These are phyloP conservation scores for Metschnikowia amazonensis DNA, from an alignment of 805 yeast genomes.

Conservation along the genomic window DNA sequence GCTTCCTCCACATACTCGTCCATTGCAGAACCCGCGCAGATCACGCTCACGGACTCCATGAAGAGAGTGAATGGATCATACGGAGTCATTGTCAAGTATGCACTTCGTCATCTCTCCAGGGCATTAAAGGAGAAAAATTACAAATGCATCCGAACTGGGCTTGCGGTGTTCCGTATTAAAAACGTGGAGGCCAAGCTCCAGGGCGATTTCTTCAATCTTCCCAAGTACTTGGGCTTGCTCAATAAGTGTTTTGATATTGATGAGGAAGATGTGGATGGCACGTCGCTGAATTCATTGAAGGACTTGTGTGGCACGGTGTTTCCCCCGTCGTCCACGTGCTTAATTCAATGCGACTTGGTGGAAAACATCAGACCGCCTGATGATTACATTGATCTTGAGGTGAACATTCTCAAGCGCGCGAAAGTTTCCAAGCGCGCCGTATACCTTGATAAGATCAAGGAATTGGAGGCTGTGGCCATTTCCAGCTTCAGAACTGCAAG, in stretches of 20 bases:
- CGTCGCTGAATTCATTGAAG: slow-evolving; percentile 52
- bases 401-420: slow-evolving; percentile 57
- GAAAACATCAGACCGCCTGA: slow-evolving; percentile 61
- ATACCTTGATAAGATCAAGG: slow-evolving; percentile 38
- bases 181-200: slow-evolving; percentile 56
- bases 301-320: slow-evolving; percentile 26
- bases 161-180: slow-evolving; percentile 53
- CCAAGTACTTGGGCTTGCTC: slow-evolving; percentile 45
- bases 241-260: slow-evolving; percentile 55
- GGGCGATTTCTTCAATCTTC: slow-evolving; percentile 52
- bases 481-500: slow-evolving; percentile 24
- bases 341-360: slow-evolving; percentile 43
- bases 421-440: slow-evolving; percentile 53
- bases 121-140: slow-evolving; percentile 49
- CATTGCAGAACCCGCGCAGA: slow-evolving; percentile 67
- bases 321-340: slow-evolving; percentile 42
- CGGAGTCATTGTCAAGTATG: slow-evolving; percentile 45
- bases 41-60: slow-evolving; percentile 62
- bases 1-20: slow-evolving; percentile 69
- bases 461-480: slow-evolving; percentile 39
- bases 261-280: slow-evolving; percentile 48
- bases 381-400: slow-evolving; percentile 50
- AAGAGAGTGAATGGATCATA: slow-evolving; percentile 68
- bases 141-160: slow-evolving; percentile 60
- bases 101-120: slow-evolving; percentile 47